Base-by-base conservation (phyloP, 768 basidiomycete genomes). In the Candolleomyces eurysporus region DNA sequence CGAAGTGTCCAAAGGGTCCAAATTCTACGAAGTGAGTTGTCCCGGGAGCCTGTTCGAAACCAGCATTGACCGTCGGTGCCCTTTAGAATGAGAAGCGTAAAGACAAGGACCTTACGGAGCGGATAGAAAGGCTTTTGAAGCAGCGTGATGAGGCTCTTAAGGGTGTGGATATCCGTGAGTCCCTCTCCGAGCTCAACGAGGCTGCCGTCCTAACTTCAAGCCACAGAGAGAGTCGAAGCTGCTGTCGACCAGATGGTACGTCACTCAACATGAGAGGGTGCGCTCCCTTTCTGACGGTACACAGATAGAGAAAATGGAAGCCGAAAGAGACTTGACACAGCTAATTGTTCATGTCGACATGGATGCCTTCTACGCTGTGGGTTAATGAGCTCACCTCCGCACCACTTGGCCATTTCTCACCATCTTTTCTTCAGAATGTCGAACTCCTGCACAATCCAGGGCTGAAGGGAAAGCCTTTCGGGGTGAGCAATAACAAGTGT, bases 261-360 rank as follows among this genome's bases (percentile, higher is more conserved):
- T 26, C 51, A 40, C 22, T 4, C 16, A 21, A 57, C 45, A 14
- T 30, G 46, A 46, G 17, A 39, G 58, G 30, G 50, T 61, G 43
- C 43, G 5, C 21, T 46, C 54, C 39, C 42, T 57, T 30, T 43
- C 21, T 36, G 62, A 51, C 16, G 14, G 6, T 40, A n/a, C 3
- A 5, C 58, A 88, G 91, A 77, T 96, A 4, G 74, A 77, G 19
- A 86, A 90, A 62, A 78, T 96, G 4, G 94, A 96, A 71, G 74
- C 79, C 2, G 79, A 84, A 54, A 78, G 95, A 50, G 94, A 98
- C 71, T 75, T 98, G 31, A 82, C 83, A 2, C 92, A 96, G 72
- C 82, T 76, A 19, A 92, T 99, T 62, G 91, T 98, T 5, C 95
- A 98, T 69, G 88, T 97, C 32, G 97, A 99, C 69, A 94, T 96